A percentile compares a stretch with the other conserved stretches of the same genome.
phyloP scores from a whole-genome alignment of 768 basidiomycete species.

The Kwoniella bestiolae region DNA sequence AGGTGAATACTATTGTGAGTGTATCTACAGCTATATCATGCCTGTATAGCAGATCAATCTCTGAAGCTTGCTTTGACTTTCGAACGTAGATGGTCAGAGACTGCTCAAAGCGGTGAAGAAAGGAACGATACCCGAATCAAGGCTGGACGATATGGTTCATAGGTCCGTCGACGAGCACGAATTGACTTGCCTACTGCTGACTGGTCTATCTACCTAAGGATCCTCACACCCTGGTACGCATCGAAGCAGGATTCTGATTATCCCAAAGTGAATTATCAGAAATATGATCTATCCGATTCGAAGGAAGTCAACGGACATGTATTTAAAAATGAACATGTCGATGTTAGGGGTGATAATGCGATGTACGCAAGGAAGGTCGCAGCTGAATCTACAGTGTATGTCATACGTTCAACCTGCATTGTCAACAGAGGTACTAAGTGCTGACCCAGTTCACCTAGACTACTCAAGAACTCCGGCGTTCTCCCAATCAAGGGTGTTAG shows the following conservation, averaged over 20 bases:
- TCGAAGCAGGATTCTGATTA: conserved; percentile 65
- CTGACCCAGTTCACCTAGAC: conserved; percentile 14
- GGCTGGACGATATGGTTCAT: conserved; percentile 53
- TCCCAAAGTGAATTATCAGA: conserved; percentile 64
- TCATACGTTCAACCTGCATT: background rate
- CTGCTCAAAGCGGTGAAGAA: conserved; percentile 41
- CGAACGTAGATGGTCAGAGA: conserved; percentile 29
- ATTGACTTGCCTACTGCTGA: too few species aligned
- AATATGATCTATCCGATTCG: conserved; percentile 37
- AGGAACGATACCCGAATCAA: conserved; percentile 35
- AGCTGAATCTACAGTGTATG: conserved; percentile 51
- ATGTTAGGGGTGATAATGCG: conserved; percentile 70
- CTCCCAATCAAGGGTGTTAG: conserved; percentile 40
- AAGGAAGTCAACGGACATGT: conserved; percentile 26
- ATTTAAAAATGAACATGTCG: conserved; percentile 53
- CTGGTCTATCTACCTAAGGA: conserved; percentile 26
- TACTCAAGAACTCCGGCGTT: conserved; percentile 53
- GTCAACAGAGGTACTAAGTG: background rate
- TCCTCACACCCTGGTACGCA: conserved; percentile 62
- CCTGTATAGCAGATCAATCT: too few species aligned
- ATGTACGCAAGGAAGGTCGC: conserved; percentile 52
- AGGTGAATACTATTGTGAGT: conserved; percentile 37
- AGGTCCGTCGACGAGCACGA: too few species aligned
- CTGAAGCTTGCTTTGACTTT: background rate
- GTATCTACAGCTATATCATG: background rate